Evolutionary conservation across 1,284 basidiomycete species (phyloP).

Genomic region (Ganoderma meredithae): DNA sequence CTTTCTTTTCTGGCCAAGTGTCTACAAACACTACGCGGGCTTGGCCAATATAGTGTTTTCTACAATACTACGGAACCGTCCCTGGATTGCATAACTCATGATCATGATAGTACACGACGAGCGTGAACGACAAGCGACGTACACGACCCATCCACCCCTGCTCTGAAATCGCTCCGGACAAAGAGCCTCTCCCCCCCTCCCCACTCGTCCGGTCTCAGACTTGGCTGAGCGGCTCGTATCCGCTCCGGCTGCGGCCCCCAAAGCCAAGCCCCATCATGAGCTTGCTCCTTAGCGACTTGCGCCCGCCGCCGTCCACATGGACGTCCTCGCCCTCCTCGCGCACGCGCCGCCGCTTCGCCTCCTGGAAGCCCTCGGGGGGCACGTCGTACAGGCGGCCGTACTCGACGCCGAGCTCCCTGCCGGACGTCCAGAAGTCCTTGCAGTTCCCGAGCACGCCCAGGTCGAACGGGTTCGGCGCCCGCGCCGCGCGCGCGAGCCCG

Average conservation of each 20-base stretch:
- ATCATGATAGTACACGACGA: constrained; percentile 20
- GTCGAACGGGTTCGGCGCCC: constrained; percentile 93
- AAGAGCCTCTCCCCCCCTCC: no score
- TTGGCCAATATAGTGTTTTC: background rate
- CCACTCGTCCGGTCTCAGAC: constrained; percentile 43
- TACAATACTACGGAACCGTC: constrained; percentile 3
- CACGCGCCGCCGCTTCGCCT: constrained; percentile 66
- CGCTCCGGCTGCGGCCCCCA: constrained; percentile 52
- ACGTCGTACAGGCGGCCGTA: constrained; percentile 93
- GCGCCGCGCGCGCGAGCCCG: constrained; percentile 74
- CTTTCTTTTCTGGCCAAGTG: background rate
- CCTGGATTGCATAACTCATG: constrained; percentile 2
- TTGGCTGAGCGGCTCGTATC: constrained; percentile 71
- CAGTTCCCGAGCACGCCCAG: constrained; percentile 88
- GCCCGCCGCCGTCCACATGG: constrained; percentile 39
- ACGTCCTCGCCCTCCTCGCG: constrained; percentile 64
- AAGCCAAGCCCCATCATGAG: constrained; percentile 60
- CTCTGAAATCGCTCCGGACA: no score
- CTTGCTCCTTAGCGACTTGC: constrained; percentile 52
- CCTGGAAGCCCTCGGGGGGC: constrained; percentile 81
- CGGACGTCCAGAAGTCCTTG: constrained; percentile 93
- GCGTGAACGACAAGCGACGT: constrained; percentile 15
- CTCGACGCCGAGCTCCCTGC: constrained; percentile 86
- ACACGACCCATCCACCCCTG: constrained; percentile 1
- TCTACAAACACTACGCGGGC: background rate